Evolutionary conservation across 2,329 filamentous ascomycete species (phyloP), one percentile per base, ranked within the genome.

Genomic region (Trichoderma cornu-damae): DNA sequence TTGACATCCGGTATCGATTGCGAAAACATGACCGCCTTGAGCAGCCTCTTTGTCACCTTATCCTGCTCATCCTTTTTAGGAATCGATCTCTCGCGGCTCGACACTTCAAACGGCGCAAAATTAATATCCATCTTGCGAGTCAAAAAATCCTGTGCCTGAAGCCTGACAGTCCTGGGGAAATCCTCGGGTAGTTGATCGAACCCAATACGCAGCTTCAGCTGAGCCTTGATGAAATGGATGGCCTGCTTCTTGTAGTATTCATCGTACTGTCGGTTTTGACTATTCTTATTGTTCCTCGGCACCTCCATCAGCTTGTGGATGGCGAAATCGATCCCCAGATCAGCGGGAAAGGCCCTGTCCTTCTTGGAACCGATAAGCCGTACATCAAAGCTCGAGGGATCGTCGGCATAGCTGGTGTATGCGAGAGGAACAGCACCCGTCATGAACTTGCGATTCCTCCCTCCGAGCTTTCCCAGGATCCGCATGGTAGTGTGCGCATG

Each of bases 401-500:
- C 94, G 70, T 99, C 94, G 5, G 93, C 86, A 68, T 88, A 97
- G 49, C 86, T 81, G 70, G 91, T 86, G 72, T 89, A 97, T 1
- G 84, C 81, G 11, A 99, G 81, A n/a, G 87, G 84, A 5, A 93
- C 86, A 2, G 93, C 89, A 47, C 91, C 89, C 5, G 89, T 96
- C 76, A 97, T 87, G 71, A 96, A 99, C 68, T 96, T 96, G 34
- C 95, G 80, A 67, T 99, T 99, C 24, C 94, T 85, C 6, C 94
- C 94, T 44, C 95, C 94, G 11, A 99, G 82, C 72, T 99, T 99
- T 12, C 94, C 94, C 2, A 99, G 80, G 58, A 99, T 99, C 44
- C 94, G 82, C 86, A 99, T 96, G 0, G 94, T 97, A 0, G 94
- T 97, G 69, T 99, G 94, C 0, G 95, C 90, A 68, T 97, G 93